phyloP scores from a whole-genome alignment of 2,329 filamentous ascomycete genomes.

The Fusarium continuum region DNA sequence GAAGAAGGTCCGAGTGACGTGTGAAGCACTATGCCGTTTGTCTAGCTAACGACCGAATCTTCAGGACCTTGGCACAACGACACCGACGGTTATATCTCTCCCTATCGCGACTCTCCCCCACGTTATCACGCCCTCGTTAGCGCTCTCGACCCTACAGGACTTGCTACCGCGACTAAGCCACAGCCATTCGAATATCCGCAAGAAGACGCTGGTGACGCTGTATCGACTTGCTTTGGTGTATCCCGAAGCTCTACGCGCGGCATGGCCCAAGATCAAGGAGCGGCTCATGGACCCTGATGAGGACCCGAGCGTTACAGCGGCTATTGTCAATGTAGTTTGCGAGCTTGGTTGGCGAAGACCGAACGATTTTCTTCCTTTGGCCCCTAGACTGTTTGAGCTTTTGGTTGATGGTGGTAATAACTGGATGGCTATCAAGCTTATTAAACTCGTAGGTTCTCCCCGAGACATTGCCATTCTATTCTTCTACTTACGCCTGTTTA shows the following conservation, averaged over 20 bases:
- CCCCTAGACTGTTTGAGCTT: slow-evolving; percentile 90
- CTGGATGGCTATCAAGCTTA: slow-evolving; percentile 99
- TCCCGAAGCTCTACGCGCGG: slow-evolving; percentile 88
- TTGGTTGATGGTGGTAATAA: slow-evolving; percentile 94
- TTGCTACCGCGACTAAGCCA: slow-evolving; percentile 87
- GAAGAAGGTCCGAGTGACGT: slow-evolving; percentile 74
- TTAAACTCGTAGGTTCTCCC: slow-evolving; percentile 78
- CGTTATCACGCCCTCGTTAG: slow-evolving; percentile 90
- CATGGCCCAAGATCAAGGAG: slow-evolving; percentile 98
- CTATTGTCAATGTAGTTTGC: slow-evolving; percentile 96
- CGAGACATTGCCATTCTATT: not conserved
- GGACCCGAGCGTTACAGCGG: slow-evolving; percentile 91
- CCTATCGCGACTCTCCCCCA: slow-evolving; percentile 93
- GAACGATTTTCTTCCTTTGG: slow-evolving; percentile 91
- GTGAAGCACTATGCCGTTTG: not conserved
- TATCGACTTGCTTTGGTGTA: slow-evolving; percentile 96
- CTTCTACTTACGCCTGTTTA: slow-evolving; percentile 49
- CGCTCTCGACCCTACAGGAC: slow-evolving; percentile 87
- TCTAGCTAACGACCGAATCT: not conserved
- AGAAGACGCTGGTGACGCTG: slow-evolving; percentile 95
- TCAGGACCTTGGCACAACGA: slow-evolving; percentile 75
- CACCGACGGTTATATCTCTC: slow-evolving; percentile 80
- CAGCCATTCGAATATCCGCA: slow-evolving; percentile 84
- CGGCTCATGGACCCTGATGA: slow-evolving; percentile 88
- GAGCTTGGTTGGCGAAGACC: slow-evolving; percentile 94